phyloP scores from a whole-genome alignment of 2,329 filamentous ascomycete species.

The Trichothecium sympodiale region DNA sequence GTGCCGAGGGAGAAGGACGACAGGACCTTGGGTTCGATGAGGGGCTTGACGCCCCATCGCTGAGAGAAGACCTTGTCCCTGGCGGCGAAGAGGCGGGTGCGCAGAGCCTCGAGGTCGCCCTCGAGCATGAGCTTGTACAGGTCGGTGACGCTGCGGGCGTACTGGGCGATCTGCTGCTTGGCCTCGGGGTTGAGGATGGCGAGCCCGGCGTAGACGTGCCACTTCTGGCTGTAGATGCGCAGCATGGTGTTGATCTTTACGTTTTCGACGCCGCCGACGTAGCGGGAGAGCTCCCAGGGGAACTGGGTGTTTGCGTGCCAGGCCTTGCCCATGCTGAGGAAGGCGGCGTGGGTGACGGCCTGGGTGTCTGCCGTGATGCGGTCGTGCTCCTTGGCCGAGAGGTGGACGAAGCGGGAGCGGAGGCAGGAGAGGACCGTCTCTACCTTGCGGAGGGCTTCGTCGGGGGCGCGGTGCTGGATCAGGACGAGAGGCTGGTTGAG shows the following conservation, averaged over 20 bases:
- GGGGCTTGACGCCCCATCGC: conserved; percentile 49
- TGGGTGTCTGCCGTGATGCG: conserved; percentile 97
- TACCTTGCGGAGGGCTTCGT: conserved; percentile 66
- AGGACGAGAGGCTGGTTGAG: conserved; percentile 84
- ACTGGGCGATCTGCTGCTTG: conserved; percentile 85
- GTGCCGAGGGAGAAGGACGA: conserved; percentile 80
- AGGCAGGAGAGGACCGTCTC: conserved; percentile 75
- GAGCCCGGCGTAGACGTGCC: conserved; percentile 97
- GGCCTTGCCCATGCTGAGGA: conserved; percentile 93
- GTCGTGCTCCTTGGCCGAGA: conserved; percentile 81
- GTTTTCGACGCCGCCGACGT: conserved; percentile 95
- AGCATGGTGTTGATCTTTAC: conserved; percentile 98
- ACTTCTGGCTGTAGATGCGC: conserved; percentile 96
- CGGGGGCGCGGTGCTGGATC: conserved; percentile 82
- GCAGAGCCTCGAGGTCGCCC: conserved; percentile 66
- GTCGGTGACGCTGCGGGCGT: conserved; percentile 83
- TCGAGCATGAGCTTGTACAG: conserved; percentile 96
- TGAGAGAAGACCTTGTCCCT: conserved; percentile 57
- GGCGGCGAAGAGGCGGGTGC: conserved; percentile 52
- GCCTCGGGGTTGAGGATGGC: conserved; percentile 94
- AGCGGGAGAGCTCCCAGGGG: conserved; percentile 92
- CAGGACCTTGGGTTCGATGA: conserved; percentile 74
- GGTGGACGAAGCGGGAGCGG: conserved; percentile 73
- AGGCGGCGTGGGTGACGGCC: conserved; percentile 94
- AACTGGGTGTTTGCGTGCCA: conserved; percentile 95